A percentile compares a stretch with the other conserved stretches of the same genome.
phyloP scores from a whole-genome alignment of 2,329 filamentous ascomycete genomes.

The Alternaria infectoria region DNA sequence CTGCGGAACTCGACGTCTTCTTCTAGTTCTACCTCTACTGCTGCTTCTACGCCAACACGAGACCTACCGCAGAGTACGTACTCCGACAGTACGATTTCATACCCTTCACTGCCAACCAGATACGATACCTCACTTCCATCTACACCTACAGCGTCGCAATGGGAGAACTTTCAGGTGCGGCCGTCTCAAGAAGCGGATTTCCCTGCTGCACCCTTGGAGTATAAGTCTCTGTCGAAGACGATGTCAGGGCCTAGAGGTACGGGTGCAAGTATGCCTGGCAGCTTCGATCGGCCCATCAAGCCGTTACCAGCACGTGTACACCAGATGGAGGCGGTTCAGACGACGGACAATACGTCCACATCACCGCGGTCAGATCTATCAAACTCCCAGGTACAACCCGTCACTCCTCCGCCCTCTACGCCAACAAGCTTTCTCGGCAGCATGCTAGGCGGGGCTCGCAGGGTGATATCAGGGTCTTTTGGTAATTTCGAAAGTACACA shows the following conservation, averaged over 20 bases:
- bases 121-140: neutral
- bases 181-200: neutral
- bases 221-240: neutral
- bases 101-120: neutral
- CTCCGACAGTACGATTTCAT: neutral
- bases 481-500: slow-evolving; percentile 12
- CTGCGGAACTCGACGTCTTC: neutral
- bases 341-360: neutral
- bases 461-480: slow-evolving; percentile 16
- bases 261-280: slow-evolving; percentile 9
- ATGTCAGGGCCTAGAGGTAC: slow-evolving; percentile 7
- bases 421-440: too few relatives aligned
- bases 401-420: neutral
- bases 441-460: neutral
- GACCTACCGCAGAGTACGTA: neutral
- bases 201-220: neutral
- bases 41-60: neutral
- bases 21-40: neutral
- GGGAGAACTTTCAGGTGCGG: neutral
- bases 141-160: neutral
- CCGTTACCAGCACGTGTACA: neutral
- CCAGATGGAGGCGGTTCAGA: neutral
- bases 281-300: slow-evolving; percentile 6
- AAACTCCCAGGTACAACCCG: neutral
- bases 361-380: neutral